A percentile compares a stretch with the other conserved stretches of the same genome.
These are phyloP conservation scores for Discostella stelligera DNA, from an alignment of 352 stramenopile genomes.

Conservation along the genomic window DNA sequence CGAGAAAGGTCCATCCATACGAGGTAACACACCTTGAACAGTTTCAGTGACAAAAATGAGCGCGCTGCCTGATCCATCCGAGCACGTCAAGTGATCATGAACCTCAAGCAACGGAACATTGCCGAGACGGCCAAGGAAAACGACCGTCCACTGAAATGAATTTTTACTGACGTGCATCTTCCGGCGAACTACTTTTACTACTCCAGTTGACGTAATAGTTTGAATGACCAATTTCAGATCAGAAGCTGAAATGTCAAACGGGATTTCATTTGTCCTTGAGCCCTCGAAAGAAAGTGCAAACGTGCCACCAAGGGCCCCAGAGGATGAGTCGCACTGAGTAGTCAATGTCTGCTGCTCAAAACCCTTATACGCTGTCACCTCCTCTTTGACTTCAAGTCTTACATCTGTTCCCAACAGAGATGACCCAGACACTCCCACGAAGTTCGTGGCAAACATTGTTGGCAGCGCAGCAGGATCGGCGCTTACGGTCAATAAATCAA, in stretches of 20 bases:
- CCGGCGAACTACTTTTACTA: conserved; percentile 53
- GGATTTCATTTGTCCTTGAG: conserved; percentile 58
- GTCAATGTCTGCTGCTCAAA: conserved; percentile 89
- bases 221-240: conserved; percentile 78
- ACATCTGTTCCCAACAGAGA: conserved; percentile 84
- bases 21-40: conserved; percentile 72
- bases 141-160: conserved; percentile 66
- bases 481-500: conserved; percentile 47
- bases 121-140: conserved; percentile 69
- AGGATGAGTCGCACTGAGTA: conserved; percentile 58
- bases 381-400: conserved; percentile 82
- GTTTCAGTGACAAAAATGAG: conserved; percentile 58
- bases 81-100: conserved; percentile 57
- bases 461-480: conserved; percentile 36
- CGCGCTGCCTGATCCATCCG: conserved; percentile 37
- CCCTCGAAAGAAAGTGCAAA: conserved; percentile 86
- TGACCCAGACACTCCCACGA: conserved; percentile 18
- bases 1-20: conserved; percentile 85
- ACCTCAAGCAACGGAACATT: conserved; percentile 56
- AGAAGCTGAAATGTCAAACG: conserved; percentile 54
- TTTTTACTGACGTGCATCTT: conserved; percentile 49
- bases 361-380: conserved; percentile 88
- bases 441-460: conserved; percentile 37
- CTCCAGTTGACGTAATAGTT: conserved; percentile 51
- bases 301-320: conserved; percentile 67